A percentile compares a stretch with the other conserved stretches of the same genome.
Conservation (phyloP, 2,329 filamentous ascomycete genomes). For the Albophoma yamanashiensis region DNA sequence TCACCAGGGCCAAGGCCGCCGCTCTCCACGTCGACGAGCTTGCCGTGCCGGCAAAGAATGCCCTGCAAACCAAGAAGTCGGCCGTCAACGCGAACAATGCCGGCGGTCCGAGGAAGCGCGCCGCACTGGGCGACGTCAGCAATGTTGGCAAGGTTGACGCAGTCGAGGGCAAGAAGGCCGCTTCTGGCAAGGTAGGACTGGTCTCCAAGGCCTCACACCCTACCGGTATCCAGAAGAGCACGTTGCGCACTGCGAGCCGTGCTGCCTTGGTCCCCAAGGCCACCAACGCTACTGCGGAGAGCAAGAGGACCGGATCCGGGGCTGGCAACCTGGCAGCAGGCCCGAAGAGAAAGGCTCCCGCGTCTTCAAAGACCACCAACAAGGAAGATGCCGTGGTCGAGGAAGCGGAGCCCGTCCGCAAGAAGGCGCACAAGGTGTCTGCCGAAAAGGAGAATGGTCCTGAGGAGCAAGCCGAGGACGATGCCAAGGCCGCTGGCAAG, state of each 20-base stretch:
- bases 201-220: slow-evolving; percentile 74
- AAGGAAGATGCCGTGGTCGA: slow-evolving; percentile 50
- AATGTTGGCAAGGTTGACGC: slow-evolving; percentile 77
- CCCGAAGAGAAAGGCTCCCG: slow-evolving; percentile 56
- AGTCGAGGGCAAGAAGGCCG: slow-evolving; percentile 64
- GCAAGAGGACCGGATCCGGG: slow-evolving; percentile 65
- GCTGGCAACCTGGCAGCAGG: slow-evolving; percentile 52
- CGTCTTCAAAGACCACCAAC: slow-evolving; percentile 38
- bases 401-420: slow-evolving; percentile 57
- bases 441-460: slow-evolving; percentile 32
- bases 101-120: slow-evolving; percentile 56
- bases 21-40: slow-evolving; percentile 57
- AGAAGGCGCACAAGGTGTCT: slow-evolving; percentile 49
- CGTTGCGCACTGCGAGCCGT: slow-evolving; percentile 46
- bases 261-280: slow-evolving; percentile 57
- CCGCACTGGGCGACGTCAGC: slow-evolving; percentile 86
- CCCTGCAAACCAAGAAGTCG: slow-evolving; percentile 61
- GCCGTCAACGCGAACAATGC: slow-evolving; percentile 36
- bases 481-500: slow-evolving; percentile 7
- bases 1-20: slow-evolving; percentile 88
- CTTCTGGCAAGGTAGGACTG: slow-evolving; percentile 51
- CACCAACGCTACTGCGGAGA: slow-evolving; percentile 50
- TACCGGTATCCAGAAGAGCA: slow-evolving; percentile 68
- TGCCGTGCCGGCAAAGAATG: slow-evolving; percentile 46
- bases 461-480: slow-evolving; percentile 18